Evolutionary conservation across 1,284 basidiomycete species (phyloP).

Genomic region (Ustilago curta): DNA sequence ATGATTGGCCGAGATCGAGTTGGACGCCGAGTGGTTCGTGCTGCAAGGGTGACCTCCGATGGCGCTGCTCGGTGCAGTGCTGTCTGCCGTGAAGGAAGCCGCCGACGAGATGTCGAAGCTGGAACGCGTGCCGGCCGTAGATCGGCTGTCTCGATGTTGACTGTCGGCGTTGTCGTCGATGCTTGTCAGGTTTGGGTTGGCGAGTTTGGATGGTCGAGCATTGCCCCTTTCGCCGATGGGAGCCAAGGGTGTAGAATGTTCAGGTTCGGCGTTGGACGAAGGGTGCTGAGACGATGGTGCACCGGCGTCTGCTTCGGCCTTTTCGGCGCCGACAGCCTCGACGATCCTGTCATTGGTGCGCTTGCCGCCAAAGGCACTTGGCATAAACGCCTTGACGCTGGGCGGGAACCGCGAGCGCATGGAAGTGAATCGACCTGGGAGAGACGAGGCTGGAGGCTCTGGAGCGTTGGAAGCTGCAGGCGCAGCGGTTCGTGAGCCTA

Average conservation of each 20-base stretch:
- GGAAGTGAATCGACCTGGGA: constrained; percentile 57
- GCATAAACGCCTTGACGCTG: constrained; percentile 66
- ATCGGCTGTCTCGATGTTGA: constrained; percentile 59
- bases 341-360: constrained; percentile 61
- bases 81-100: constrained; percentile 57
- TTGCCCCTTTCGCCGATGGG: constrained; percentile 44
- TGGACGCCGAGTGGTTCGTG: constrained; percentile 55
- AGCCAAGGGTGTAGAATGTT: constrained; percentile 26
- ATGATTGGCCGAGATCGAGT: constrained; percentile 45
- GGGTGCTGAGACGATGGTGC: constrained; percentile 3
- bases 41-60: constrained; percentile 44
- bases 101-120: constrained; percentile 57
- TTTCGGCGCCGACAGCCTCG: constrained; percentile 58
- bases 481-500: constrained; percentile 8
- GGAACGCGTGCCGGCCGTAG: constrained; percentile 60
- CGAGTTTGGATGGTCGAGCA: constrained; percentile 31
- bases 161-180: constrained; percentile 21
- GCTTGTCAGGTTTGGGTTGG: constrained; percentile 18
- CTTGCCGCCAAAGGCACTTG: constrained; percentile 63
- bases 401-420: constrained; percentile 66
- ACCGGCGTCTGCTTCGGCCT: constrained; percentile 45
- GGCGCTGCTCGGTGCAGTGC: constrained; percentile 59
- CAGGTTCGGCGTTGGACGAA: constrained; percentile 13
- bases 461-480: constrained; percentile 23
- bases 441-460: constrained; percentile 47